Conservation (phyloP, 331 rosid species). For the Prunus yedoensis region DNA sequence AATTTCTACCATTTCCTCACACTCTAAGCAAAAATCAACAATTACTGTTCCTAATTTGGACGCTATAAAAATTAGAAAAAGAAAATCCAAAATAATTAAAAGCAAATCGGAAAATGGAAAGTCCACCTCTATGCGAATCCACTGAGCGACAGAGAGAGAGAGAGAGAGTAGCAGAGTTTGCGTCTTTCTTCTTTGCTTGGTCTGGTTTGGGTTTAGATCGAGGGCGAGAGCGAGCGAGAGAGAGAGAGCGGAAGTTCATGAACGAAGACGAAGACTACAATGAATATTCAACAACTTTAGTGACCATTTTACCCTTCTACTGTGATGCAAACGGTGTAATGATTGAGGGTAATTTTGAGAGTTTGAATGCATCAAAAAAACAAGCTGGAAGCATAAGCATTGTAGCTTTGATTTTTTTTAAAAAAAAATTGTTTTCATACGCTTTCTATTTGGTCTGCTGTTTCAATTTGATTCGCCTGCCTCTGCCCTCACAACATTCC, state of each 20-base stretch:
- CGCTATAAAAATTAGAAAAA: background rate
- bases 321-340: background rate
- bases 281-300: background rate
- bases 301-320: constrained; percentile 7
- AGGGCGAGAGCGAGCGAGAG: constrained; percentile 1
- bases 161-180: constrained; percentile 11
- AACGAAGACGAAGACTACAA: constrained; percentile 36
- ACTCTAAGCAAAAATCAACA: background rate
- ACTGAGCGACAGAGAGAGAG: background rate
- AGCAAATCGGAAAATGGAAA: constrained; percentile 9
- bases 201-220: constrained; percentile 23
- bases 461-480: background rate
- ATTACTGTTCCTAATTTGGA: background rate
- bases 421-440: background rate
- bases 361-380: background rate
- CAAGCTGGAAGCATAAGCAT: constrained; percentile 9
- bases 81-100: background rate
- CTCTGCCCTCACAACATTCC: background rate
- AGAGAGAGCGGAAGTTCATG: background rate
- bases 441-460: background rate
- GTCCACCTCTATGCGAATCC: constrained; percentile 20
- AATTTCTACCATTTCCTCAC: background rate
- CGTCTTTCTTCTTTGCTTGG: constrained; percentile 1
- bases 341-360: constrained; percentile 1
- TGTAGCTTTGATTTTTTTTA: background rate